phyloP scores from a whole-genome alignment of 768 basidiomycete genomes.

The Tulasnella calospora region DNA sequence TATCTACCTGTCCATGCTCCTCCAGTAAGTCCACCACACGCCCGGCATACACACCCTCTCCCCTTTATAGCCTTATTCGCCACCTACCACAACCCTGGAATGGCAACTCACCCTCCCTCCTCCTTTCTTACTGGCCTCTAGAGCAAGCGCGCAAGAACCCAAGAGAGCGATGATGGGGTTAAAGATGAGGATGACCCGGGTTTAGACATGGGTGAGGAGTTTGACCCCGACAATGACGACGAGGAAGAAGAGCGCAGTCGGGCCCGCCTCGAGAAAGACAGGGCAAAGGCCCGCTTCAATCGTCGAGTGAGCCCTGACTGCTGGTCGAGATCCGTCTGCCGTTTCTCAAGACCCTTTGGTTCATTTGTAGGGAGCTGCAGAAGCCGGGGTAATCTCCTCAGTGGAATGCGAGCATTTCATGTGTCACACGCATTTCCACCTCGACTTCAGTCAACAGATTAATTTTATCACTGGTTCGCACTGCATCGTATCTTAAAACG shows the following conservation, averaged over 20 bases:
- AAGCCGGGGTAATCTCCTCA: slow-evolving; percentile 80
- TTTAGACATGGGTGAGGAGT: slow-evolving; percentile 18
- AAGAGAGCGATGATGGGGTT: not conserved
- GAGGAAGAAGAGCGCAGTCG: slow-evolving; percentile 29
- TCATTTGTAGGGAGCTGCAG: slow-evolving; percentile 59
- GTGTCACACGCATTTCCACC: slow-evolving; percentile 83
- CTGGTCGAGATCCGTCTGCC: not conserved
- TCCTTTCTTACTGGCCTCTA: not conserved
- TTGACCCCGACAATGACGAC: slow-evolving; percentile 30
- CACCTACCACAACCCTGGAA: not conserved
- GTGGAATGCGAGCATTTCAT: slow-evolving; percentile 92
- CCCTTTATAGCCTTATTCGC: not conserved
- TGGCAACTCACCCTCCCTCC: not conserved
- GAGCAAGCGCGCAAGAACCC: not conserved
- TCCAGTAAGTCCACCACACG: not conserved
- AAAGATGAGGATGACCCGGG: not conserved
- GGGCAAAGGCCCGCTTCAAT: slow-evolving; percentile 45
- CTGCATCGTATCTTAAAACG: not conserved
- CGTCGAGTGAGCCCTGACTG: not conserved
- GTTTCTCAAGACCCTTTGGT: not conserved
- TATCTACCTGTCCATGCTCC: not conserved
- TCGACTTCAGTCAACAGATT: slow-evolving; percentile 86
- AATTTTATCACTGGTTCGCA: slow-evolving; percentile 89
- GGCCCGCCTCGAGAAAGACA: slow-evolving; percentile 29
- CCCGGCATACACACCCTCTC: not conserved